Base-by-base conservation (phyloP, 352 stramenopile species). In the Pythium apleroticum region DNA sequence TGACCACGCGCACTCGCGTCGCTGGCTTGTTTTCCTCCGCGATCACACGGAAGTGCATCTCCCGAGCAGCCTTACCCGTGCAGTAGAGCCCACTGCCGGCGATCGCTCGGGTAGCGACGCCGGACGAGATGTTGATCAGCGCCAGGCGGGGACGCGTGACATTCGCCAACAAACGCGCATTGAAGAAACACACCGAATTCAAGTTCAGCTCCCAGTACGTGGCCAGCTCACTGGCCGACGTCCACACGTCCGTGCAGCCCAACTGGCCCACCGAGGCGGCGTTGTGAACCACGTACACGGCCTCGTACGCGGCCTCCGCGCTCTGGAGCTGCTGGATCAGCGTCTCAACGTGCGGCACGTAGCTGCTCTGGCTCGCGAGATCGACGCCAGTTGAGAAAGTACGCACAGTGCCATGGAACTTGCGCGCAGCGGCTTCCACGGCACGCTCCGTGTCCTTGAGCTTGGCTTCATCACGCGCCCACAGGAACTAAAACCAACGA, bases 11-110 rank as follows among this genome's bases (percentile, higher is more conserved):
- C 17, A 91, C 63, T 71, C 76, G 11, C 52, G 68, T 10, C 4
- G 15, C 0, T 3, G 52, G 71, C 57, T 33, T 33, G 30, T 93
- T 79, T 60, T 95, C 88, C 24, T 73, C 63, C 1, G 81, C 86
- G 30, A 96, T 59, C 33, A 93, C 84, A 50, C 71, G 64, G 52
- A 85, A 73, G 55, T 95, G 90, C 90, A 97, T 97, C 63, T 97
- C 89, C n/a, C 88, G 76, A 30, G 88, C 90, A 19, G 87, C 84
- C 60, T 97, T 97, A 52, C 84, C 78, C 12, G 80, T 81, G 65
- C 88, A 96, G 59, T 97, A 97, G 27, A 88, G 68, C 25, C 81
- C 77, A 33, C 35, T 52, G 0, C 46, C 46, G 1, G 45, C 31
- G 25, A 65, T 35, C 46, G 58, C 46, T 12, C 8, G 27, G 4